Percentiles rank a stretch among this genome's conserved stretches.
These are phyloP conservation scores for Fusarium heterosporum DNA, from an alignment of 2,329 filamentous ascomycete genomes.

Conservation along the genomic window DNA sequence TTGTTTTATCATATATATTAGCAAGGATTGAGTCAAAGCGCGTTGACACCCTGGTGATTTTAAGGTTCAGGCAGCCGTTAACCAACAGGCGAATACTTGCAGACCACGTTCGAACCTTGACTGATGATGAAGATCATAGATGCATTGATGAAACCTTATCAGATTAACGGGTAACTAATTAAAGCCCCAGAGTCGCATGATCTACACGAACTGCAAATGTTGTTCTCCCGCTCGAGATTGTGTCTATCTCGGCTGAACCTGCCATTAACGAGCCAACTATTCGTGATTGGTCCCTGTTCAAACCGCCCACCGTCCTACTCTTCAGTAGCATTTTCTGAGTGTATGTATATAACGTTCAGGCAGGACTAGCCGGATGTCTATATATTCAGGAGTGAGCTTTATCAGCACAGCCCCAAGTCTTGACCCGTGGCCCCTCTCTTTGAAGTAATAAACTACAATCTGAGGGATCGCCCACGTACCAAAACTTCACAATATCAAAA, in stretches of 20 bases:
- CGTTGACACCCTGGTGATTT: not conserved
- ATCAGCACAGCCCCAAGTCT: not conserved
- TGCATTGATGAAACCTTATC: not conserved
- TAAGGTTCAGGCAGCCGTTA: not conserved
- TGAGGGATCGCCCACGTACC: no score
- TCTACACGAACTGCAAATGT: not conserved
- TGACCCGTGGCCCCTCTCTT: not conserved
- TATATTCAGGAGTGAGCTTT: not conserved
- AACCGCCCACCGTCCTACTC: not conserved
- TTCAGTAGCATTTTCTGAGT: not conserved
- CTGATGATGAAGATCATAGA: not conserved
- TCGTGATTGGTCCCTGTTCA: not conserved
- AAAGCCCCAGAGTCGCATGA: conserved; percentile 1
- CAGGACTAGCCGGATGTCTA: not conserved
- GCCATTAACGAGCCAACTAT: not conserved
- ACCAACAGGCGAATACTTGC: not conserved
- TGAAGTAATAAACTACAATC: not conserved
- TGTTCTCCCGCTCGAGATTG: conserved; percentile 2
- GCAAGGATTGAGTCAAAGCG: conserved; percentile 2
- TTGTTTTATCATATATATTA: not conserved
- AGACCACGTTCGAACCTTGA: not conserved
- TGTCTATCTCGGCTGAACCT: not conserved
- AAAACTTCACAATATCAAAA: not conserved
- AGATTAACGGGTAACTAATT: not conserved
- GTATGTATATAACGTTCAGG: not conserved